Evolutionary conservation across 371 early-diverging fungal genomes (phyloP).

Genomic region (Apophysomyces sp.): DNA sequence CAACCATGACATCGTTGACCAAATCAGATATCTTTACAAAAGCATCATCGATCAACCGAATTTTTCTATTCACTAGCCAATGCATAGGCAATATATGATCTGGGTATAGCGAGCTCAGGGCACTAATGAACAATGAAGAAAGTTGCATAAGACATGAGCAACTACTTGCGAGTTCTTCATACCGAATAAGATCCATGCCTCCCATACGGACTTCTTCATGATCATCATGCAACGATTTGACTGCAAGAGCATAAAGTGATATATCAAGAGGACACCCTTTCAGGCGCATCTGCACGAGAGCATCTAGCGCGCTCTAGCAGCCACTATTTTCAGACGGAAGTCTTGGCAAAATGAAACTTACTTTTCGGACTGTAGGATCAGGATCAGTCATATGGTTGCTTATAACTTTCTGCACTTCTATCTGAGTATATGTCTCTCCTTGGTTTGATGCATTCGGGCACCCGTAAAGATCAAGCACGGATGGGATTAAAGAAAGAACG

Average conservation of each 20-base stretch:
- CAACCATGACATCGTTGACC: constrained; percentile 71
- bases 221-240: constrained; percentile 61
- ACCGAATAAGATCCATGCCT: constrained; percentile 67
- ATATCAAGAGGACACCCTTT: constrained; percentile 50
- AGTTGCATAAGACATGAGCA: neutral
- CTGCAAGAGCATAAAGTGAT: constrained; percentile 58
- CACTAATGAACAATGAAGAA: constrained; percentile 15
- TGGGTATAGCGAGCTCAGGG: constrained; percentile 51
- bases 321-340: neutral
- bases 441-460: neutral
- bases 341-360: constrained; percentile 11
- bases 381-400: constrained; percentile 55
- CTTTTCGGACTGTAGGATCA: constrained; percentile 58
- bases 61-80: constrained; percentile 38
- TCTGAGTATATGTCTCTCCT: constrained; percentile 7
- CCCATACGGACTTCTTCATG: constrained; percentile 70
- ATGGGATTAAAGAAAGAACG: constrained; percentile 45
- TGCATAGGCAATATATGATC: constrained; percentile 36
- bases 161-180: constrained; percentile 7
- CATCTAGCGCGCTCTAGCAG: constrained; percentile 49
- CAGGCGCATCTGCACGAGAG: constrained; percentile 51
- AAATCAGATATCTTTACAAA: constrained; percentile 76
- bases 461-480: constrained; percentile 14
- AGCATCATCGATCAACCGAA: constrained; percentile 73
- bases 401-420: constrained; percentile 47